These are phyloP conservation scores for Immersiporthe knoxdaviesiana DNA, from an alignment of 2,329 filamentous ascomycete species.

Conservation along the genomic window DNA sequence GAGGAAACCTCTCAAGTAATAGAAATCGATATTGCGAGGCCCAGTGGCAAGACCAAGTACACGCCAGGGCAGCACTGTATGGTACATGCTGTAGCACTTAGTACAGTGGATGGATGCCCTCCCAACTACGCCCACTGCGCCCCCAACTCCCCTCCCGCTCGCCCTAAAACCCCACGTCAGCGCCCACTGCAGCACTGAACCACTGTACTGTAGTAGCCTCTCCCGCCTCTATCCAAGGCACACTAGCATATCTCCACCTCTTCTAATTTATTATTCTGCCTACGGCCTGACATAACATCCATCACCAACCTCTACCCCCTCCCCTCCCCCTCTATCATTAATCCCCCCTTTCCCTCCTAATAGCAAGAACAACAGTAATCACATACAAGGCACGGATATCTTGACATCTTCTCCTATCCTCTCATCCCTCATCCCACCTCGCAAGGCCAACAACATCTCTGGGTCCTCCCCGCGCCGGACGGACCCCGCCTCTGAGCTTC, in stretches of 20 bases:
- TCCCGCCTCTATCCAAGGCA: neutral
- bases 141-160: neutral
- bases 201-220: neutral
- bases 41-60: neutral
- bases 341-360: neutral
- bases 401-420: neutral
- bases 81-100: no score
- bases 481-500: neutral
- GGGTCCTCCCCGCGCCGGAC: neutral
- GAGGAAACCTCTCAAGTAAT: no score
- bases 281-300: neutral
- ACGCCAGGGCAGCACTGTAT: neutral
- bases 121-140: neutral
- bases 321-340: neutral
- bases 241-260: neutral
- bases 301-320: neutral
- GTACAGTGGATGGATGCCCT: neutral
- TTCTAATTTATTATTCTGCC: neutral
- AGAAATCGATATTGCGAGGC: no score
- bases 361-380: neutral
- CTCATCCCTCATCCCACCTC: neutral
- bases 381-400: neutral
- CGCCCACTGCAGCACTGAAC: neutral
- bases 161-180: neutral
- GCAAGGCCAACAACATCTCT: neutral